A percentile compares a stretch with the other conserved stretches of the same genome.
These are phyloP conservation scores for Trichocomaceae sp. DNA, from an alignment of 2,329 filamentous ascomycete genomes.

Conservation along the genomic window DNA sequence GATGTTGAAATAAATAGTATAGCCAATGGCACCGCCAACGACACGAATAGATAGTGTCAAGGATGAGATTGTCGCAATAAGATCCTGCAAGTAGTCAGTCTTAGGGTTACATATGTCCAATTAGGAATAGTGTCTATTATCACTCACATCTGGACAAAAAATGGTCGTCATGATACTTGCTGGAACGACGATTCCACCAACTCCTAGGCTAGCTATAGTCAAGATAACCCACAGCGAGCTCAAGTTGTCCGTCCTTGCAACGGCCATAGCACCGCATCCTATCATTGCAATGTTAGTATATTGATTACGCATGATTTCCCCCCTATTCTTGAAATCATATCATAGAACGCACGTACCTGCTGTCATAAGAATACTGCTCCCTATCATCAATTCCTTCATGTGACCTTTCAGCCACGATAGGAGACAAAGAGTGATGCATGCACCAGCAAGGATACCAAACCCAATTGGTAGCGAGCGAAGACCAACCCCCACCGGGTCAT, in stretches of 20 bases:
- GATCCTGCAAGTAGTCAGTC: conserved; percentile 33
- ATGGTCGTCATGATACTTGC: conserved; percentile 63
- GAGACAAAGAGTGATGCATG: conserved; percentile 52
- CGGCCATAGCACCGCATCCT: conserved; percentile 50
- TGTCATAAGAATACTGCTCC: conserved; percentile 58
- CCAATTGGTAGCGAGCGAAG: conserved; percentile 59
- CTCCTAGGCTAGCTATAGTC: conserved; percentile 56
- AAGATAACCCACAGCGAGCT: conserved; percentile 51
- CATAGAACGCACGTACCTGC: conserved; percentile 38
- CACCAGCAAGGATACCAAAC: conserved; percentile 57
- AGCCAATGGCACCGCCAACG: conserved; percentile 60
- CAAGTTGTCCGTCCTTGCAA: conserved; percentile 48
- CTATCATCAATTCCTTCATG: conserved; percentile 55
- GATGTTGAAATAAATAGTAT: conserved; percentile 52
- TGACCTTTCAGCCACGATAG: conserved; percentile 53
- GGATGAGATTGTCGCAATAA: conserved; percentile 63
- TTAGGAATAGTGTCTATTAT: neutral
- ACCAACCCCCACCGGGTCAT: conserved; percentile 59
- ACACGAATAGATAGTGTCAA: conserved; percentile 64
- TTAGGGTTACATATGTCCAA: neutral
- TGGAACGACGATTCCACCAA: conserved; percentile 62
- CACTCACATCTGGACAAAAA: conserved; percentile 56
- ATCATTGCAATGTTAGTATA: neutral
- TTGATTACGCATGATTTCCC: neutral
- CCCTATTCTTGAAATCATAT: neutral